phyloP scores from a whole-genome alignment of 2,329 filamentous ascomycete species.

The Penicillium verrucosum region DNA sequence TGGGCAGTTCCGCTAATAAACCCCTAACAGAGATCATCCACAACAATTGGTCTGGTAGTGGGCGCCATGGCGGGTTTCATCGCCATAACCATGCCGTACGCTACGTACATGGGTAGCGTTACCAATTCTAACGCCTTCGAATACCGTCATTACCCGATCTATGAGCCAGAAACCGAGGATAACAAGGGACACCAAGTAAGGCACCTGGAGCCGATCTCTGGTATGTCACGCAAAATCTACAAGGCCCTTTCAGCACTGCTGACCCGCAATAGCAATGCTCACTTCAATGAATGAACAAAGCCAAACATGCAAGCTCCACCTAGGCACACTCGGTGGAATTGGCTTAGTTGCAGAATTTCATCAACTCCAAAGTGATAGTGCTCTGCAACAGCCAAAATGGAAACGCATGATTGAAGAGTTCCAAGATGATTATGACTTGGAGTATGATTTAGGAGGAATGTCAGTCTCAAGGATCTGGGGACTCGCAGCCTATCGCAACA shows the following conservation, averaged over 20 bases:
- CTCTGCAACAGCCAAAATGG: conserved; percentile 25
- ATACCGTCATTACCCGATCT: conserved; percentile 22
- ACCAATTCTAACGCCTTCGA: conserved; percentile 4
- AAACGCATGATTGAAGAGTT: conserved; percentile 30
- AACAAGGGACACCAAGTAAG: conserved; percentile 9
- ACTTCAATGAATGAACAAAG: conserved; percentile 11
- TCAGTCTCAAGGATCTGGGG: conserved; percentile 55
- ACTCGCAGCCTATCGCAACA: conserved; percentile 48
- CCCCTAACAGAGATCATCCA: conserved; percentile 20
- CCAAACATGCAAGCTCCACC: conserved; percentile 24
- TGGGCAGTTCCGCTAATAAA: conserved; percentile 5
- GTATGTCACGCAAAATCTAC: conserved; percentile 18
- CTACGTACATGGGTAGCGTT: conserved; percentile 14
- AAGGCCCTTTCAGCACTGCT: conserved; percentile 3
- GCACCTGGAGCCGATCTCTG: conserved; percentile 35
- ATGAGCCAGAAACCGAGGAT: conserved; percentile 11
- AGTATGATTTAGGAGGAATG: conserved; percentile 50
- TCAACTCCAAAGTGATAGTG: background rate
- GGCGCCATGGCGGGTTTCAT: conserved; percentile 26
- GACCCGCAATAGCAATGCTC: conserved; percentile 27
- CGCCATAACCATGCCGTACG: conserved; percentile 20
- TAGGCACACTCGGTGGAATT: conserved; percentile 31
- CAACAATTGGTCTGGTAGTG: conserved; percentile 22
- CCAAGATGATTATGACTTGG: conserved; percentile 47
- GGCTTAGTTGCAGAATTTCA: conserved; percentile 17